A percentile compares a stretch with the other conserved stretches of the same genome.
These are phyloP conservation scores for Sanguinoderma infundibulare DNA, from an alignment of 1,284 basidiomycete genomes.

Conservation along the genomic window DNA sequence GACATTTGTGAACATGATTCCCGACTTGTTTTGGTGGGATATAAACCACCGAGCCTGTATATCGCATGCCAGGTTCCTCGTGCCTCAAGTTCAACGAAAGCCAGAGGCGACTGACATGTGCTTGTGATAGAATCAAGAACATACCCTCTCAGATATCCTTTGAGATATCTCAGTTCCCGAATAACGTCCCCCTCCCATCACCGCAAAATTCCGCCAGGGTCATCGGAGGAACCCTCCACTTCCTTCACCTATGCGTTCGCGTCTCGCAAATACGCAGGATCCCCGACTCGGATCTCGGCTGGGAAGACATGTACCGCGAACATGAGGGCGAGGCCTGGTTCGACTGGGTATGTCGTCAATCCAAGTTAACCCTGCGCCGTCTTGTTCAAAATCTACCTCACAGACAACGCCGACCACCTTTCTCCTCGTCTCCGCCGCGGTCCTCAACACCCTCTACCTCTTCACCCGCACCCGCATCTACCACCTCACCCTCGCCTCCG, in stretches of 20 bases:
- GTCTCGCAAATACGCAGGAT: constrained; percentile 59
- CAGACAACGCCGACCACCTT: constrained; percentile 66
- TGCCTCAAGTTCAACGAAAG: neutral
- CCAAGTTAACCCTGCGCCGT: neutral
- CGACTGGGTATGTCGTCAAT: constrained; percentile 66
- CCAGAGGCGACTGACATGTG: neutral
- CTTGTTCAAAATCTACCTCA: neutral
- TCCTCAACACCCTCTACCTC: constrained; percentile 64
- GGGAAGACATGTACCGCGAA: constrained; percentile 78
- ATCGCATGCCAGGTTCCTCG: neutral
- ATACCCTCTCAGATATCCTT: constrained; percentile 74
- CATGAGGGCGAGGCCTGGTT: constrained; percentile 70
- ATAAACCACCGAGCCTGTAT: neutral
- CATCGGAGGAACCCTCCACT: constrained; percentile 67
- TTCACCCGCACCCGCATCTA: constrained; percentile 71
- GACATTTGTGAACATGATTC: neutral
- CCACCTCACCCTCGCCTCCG: constrained; percentile 59
- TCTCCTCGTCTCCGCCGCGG: constrained; percentile 53
- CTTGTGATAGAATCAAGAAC: constrained; percentile 50
- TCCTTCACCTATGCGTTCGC: constrained; percentile 67
- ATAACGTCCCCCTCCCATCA: constrained; percentile 73
- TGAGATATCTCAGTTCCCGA: constrained; percentile 73
- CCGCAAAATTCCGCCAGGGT: constrained; percentile 67
- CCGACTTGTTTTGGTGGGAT: neutral
- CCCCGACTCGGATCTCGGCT: constrained; percentile 69